Conservation (phyloP, 768 basidiomycete genomes). For the Pisolithus orientalis region DNA sequence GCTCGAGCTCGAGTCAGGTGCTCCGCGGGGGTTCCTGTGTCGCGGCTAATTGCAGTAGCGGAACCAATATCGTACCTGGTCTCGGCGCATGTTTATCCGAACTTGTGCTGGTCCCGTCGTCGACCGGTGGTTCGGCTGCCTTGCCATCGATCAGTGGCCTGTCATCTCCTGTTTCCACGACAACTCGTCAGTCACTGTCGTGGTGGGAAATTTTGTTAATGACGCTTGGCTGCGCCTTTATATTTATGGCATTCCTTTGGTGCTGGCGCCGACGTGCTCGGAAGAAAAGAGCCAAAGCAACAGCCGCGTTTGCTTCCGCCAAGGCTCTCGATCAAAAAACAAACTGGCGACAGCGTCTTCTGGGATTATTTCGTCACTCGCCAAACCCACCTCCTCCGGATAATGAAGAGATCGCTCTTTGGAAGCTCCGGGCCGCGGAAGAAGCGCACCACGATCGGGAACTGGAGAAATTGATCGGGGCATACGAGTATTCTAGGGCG, state of each 20-base stretch:
- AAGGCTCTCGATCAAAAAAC: conserved; percentile 45
- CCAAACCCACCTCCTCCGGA: conserved; percentile 21
- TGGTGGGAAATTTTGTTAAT: conserved; percentile 89
- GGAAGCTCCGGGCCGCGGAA: conserved; percentile 45
- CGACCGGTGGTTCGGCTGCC: conserved; percentile 34
- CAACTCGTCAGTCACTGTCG: conserved; percentile 34
- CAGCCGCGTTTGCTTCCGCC: conserved; percentile 55
- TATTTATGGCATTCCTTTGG: conserved; percentile 61
- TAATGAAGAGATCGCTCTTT: conserved; percentile 44
- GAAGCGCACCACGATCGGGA: conserved; percentile 42
- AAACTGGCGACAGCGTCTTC: conserved; percentile 52
- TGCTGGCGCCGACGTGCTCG: conserved; percentile 66
- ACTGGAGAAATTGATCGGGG: conserved; percentile 45
- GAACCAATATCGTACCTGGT: conserved; percentile 53
- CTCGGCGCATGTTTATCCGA: conserved; percentile 79
- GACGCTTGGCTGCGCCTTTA: conserved; percentile 74
- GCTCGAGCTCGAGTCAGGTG: conserved; percentile 54
- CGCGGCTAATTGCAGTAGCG: conserved; percentile 51
- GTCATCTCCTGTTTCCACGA: conserved; percentile 39
- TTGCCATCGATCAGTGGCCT: conserved; percentile 56
- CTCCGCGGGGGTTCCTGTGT: conserved; percentile 63
- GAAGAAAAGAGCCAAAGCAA: conserved; percentile 61
- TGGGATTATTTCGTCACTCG: conserved; percentile 51
- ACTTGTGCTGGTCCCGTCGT: conserved; percentile 48
- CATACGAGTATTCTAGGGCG: conserved; percentile 41